phyloP scores from a whole-genome alignment of 768 basidiomycete species.

The Russula olivacea region DNA sequence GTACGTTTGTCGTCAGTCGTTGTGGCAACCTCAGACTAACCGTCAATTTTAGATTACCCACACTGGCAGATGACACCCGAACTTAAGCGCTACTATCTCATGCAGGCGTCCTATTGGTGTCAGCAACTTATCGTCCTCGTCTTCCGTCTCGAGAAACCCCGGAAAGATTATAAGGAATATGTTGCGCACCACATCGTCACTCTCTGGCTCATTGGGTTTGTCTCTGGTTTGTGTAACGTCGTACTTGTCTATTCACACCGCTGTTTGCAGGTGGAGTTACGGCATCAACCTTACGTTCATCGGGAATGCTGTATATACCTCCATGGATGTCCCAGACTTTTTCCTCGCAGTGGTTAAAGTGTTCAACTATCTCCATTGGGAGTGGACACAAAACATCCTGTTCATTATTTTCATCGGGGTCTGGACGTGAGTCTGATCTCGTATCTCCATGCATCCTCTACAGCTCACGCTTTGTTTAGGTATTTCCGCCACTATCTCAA shows the following conservation, averaged over 20 bases:
- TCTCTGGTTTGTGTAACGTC: slow-evolving; percentile 3
- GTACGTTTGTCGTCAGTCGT: slow-evolving; percentile 33
- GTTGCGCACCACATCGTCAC: slow-evolving; percentile 91
- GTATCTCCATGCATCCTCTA: background rate
- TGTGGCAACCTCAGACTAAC: background rate
- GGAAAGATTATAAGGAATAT: slow-evolving; percentile 85
- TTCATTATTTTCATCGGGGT: slow-evolving; percentile 62
- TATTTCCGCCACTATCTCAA: slow-evolving; percentile 95
- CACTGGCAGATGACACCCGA: slow-evolving; percentile 81
- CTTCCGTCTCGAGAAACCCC: slow-evolving; percentile 85
- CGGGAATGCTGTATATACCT: slow-evolving; percentile 87
- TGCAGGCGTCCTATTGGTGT: slow-evolving; percentile 91
- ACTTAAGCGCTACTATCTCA: slow-evolving; percentile 88
- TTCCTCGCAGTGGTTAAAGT: slow-evolving; percentile 87
- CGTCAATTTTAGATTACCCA: slow-evolving; percentile 63
- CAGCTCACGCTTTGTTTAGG: slow-evolving; percentile 35
- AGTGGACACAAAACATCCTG: slow-evolving; percentile 52
- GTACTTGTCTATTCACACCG: background rate
- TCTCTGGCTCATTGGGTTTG: slow-evolving; percentile 86
- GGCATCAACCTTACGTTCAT: slow-evolving; percentile 74
- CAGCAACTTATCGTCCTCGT: slow-evolving; percentile 87
- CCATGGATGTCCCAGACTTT: slow-evolving; percentile 94
- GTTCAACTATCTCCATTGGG: slow-evolving; percentile 76
- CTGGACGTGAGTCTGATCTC: slow-evolving; percentile 67
- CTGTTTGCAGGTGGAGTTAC: slow-evolving; percentile 69